Base-by-base conservation (phyloP, 1,284 basidiomycete genomes). In the Xerocomus tenax region DNA sequence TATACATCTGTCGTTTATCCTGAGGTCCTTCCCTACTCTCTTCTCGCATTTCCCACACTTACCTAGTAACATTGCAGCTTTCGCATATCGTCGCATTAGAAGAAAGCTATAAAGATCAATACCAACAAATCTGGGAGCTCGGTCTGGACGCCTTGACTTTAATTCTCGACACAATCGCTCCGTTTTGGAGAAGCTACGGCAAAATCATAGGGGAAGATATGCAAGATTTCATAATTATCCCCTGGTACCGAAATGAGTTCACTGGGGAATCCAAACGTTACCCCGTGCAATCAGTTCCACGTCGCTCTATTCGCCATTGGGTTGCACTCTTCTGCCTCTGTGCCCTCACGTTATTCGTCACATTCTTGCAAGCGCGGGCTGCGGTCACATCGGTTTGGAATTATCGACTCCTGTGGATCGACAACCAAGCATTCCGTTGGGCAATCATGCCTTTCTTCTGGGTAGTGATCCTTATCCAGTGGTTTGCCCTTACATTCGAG, bases 211-310 rank as follows among this genome's bases (percentile, higher is more conserved):
- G 84, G 36, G 75, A 84, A 60, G 85, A 87, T 57, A 72, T 85
- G 35, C 79, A 81, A 48, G 83, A 86, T 57, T 87, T 87, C 62
- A 76, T 87, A 54, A 83, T 87, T 57, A 78, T 88, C 54, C 85
- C 85, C 8, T 75, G 84, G 59, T 87, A 87, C 58, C 77, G 86
- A 38, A 85, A 87, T 62, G 84, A 87, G 59, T 87, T 87, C 61
- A 87, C 84, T 0, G 84, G 84, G 35, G 82, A 85, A 68, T 51
- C 77, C 34, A 82, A 84, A 57, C 73, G 79, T 58, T 87, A 86
- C 59, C 72, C 70, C 5, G 77, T 87, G 59, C 62, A 64, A 32
- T 63, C 60, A 1, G 64, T 87, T 43, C 84, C 84, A n/a, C 67
- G 61, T 50, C 79, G 84, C 21, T 82, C 84, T 2, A 57, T 76